Percentiles rank a stretch among this genome's conserved stretches.
Conservation (phyloP, 768 basidiomycete species). For the Termitomyces heimii region DNA sequence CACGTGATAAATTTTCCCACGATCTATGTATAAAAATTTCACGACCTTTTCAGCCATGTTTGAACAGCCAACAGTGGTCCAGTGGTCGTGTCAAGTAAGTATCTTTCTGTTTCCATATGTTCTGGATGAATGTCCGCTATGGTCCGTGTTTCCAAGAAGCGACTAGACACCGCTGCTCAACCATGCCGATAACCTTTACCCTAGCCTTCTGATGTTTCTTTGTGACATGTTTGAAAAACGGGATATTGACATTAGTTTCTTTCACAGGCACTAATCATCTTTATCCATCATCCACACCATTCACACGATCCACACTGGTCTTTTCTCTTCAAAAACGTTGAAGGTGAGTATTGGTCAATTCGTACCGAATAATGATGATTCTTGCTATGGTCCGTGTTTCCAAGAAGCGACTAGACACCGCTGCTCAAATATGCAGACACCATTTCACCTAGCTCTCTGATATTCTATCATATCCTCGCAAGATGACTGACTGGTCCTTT, state of each 20-base stretch:
- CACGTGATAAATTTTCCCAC: conserved; percentile 6
- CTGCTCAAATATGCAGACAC: conserved; percentile 68
- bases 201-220: conserved; percentile 81
- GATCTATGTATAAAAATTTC: conserved; percentile 8
- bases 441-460: conserved; percentile 68
- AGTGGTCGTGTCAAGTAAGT: not conserved
- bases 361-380: conserved; percentile 40
- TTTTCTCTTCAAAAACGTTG: not conserved
- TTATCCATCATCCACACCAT: too few relatives aligned
- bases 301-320: too few relatives aligned
- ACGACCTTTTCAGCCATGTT: not conserved
- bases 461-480: not conserved
- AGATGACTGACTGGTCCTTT: not conserved
- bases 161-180: conserved; percentile 79
- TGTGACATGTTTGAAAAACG: conserved; percentile 46
- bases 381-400: conserved; percentile 92
- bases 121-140: conserved; percentile 73
- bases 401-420: conserved; percentile 87
- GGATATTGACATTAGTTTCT: conserved; percentile 4
- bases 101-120: not conserved
- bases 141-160: conserved; percentile 95
- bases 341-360: conserved; percentile 7
- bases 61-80: not conserved
- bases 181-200: conserved; percentile 67
- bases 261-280: not conserved